Base-by-base conservation (phyloP, 441 rosid genomes). In the Hura crepitans region DNA sequence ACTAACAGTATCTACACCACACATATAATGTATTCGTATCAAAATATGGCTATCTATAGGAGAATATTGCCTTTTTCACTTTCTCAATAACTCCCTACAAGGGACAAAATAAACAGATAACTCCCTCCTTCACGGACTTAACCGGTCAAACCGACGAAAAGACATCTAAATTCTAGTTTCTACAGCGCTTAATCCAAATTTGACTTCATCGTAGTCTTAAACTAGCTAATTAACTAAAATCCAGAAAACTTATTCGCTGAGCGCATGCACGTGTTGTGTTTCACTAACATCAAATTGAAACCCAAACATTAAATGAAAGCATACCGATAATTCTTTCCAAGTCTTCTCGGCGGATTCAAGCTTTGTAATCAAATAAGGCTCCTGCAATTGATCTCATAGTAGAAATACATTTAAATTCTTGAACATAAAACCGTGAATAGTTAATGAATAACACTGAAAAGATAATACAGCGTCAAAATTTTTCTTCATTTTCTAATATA, bases 271-370 rank as follows among this genome's bases (percentile, higher is more conserved):
- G 15, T n/a, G 15, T 12, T 14, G 27, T 8, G 27, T 14, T 53
- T 53, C 14, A 14, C 11, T 53, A 22, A 55, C 3, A 22, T 6
- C 56, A 51, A 51, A 51, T 2, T 27, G 5, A 60, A 25, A 37
- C 25, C 20, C 33, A 17, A 30, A n/a, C 6, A 45, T 20, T 17
- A 55, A 56, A 31, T 35, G 33, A 65, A 72, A 73, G 58, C 86
- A n/a, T 74, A 93, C 97, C 74, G 98, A 89, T 63, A 93, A 72
- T 61, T 91, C 98, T 69, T 91, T 89, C 97, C 98, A 91, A 4
- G 97, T 91, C 81, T 84, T 94, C 87, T 87, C 97, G 0, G 93
- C 96, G 55, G 98, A 91, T 77, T 91, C 91, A 81, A 93, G 86
- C 84, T 93, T 93, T 30, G 78, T 82, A 50, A 87, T 74, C 77